Evolutionary conservation across 2,329 filamentous ascomycete genomes (phyloP).

Genomic region (Monilinia aucupariae): DNA sequence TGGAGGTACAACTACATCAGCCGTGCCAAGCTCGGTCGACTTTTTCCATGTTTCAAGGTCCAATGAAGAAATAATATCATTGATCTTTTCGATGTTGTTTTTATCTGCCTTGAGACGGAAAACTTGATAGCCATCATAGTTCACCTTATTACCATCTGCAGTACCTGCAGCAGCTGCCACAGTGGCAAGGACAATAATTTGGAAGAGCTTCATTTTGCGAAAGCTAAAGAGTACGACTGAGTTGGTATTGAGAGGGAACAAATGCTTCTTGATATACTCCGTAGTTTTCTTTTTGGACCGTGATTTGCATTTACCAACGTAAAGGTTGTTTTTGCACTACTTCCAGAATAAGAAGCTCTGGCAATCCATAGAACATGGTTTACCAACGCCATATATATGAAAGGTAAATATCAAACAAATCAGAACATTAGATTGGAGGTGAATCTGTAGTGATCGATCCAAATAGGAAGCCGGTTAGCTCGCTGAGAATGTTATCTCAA

Average conservation of each 20-base stretch:
- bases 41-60: slow-evolving; percentile 38
- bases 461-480: slow-evolving; percentile 6
- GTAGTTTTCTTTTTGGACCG: not conserved
- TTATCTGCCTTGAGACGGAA: slow-evolving; percentile 37
- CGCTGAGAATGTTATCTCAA: slow-evolving; percentile 15
- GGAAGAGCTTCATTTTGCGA: slow-evolving; percentile 6
- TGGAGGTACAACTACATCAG: slow-evolving; percentile 42
- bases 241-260: not conserved
- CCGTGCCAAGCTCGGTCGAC: slow-evolving; percentile 26
- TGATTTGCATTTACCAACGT: slow-evolving; percentile 2
- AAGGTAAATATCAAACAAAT: slow-evolving; percentile 2
- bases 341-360: slow-evolving; percentile 15
- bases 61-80: slow-evolving; percentile 36
- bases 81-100: slow-evolving; percentile 34
- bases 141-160: slow-evolving; percentile 24
- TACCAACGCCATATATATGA: not conserved
- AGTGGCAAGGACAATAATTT: slow-evolving; percentile 4
- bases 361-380: not conserved
- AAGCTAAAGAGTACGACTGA: not conserved
- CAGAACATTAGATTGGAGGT: not conserved
- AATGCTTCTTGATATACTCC: not conserved
- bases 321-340: not conserved
- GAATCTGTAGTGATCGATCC: not conserved
- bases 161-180: not conserved
- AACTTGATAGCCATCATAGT: slow-evolving; percentile 41